phyloP scores from a whole-genome alignment of 192 early-diverging fungal genomes.

The Backusella circina region DNA sequence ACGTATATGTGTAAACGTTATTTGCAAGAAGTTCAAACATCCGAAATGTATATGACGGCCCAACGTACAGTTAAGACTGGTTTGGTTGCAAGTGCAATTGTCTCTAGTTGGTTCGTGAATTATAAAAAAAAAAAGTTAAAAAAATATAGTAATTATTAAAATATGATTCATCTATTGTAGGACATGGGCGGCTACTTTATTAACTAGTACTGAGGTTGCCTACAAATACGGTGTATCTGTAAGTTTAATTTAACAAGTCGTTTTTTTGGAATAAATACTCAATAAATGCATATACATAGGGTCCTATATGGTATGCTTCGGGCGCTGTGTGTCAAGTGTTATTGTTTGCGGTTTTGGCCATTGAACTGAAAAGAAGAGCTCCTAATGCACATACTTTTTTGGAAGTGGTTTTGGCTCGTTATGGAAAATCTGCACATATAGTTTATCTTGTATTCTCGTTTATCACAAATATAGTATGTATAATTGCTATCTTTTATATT shows the following conservation, averaged over 20 bases:
- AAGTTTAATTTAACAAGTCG: neutral
- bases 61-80: constrained; percentile 63
- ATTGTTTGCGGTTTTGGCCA: constrained; percentile 70
- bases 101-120: constrained; percentile 51
- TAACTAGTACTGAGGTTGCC: constrained; percentile 67
- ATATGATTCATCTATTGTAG: neutral
- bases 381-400: constrained; percentile 75
- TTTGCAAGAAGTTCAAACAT: constrained; percentile 56
- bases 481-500: neutral
- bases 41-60: constrained; percentile 72
- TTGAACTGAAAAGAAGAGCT: constrained; percentile 67
- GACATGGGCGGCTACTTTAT: constrained; percentile 61
- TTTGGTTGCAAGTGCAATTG: constrained; percentile 64
- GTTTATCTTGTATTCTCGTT: constrained; percentile 54
- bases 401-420: constrained; percentile 64
- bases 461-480: constrained; percentile 43
- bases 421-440: constrained; percentile 58
- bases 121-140: no score
- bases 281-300: constrained; percentile 1
- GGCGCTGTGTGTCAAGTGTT: constrained; percentile 71
- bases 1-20: constrained; percentile 64
- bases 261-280: neutral
- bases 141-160: neutral
- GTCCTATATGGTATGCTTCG: constrained; percentile 63
- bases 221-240: constrained; percentile 66